These are phyloP conservation scores for Camelina laxa DNA, from an alignment of 345 rosid genomes.

Conservation along the genomic window DNA sequence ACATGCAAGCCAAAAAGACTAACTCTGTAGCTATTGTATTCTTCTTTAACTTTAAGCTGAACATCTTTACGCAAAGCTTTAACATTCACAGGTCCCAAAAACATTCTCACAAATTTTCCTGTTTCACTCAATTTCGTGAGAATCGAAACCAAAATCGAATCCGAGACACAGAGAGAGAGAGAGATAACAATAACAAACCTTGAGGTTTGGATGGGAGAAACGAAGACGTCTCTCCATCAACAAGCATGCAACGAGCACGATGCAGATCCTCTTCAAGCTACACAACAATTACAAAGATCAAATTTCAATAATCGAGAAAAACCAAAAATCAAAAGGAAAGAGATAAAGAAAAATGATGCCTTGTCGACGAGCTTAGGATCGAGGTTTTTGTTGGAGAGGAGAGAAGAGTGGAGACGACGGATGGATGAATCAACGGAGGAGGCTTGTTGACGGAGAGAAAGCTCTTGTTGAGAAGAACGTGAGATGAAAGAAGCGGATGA, in stretches of 20 bases:
- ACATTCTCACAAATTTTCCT: slow-evolving; percentile 78
- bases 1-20: slow-evolving; percentile 21
- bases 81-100: slow-evolving; percentile 95
- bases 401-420: slow-evolving; percentile 65
- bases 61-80: slow-evolving; percentile 84
- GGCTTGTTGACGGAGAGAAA: slow-evolving; percentile 70
- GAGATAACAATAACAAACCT: slow-evolving; percentile 46
- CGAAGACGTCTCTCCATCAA: slow-evolving; percentile 85
- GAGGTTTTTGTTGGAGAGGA: slow-evolving; percentile 49
- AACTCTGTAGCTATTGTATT: slow-evolving; percentile 94
- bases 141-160: neutral
- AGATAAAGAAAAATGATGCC: slow-evolving; percentile 42
- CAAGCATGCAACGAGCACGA: slow-evolving; percentile 68
- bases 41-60: slow-evolving; percentile 94
- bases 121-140: slow-evolving; percentile 11
- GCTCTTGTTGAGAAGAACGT: slow-evolving; percentile 64
- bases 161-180: neutral
- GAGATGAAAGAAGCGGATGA: slow-evolving; percentile 62
- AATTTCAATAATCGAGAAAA: neutral
- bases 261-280: slow-evolving; percentile 90
- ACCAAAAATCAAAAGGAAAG: neutral
- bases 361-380: slow-evolving; percentile 65
- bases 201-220: slow-evolving; percentile 77
- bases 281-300: neutral
- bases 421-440: slow-evolving; percentile 69